These are phyloP conservation scores for Fusarium pininemorale DNA, from an alignment of 2,329 filamentous ascomycete genomes.

Conservation along the genomic window DNA sequence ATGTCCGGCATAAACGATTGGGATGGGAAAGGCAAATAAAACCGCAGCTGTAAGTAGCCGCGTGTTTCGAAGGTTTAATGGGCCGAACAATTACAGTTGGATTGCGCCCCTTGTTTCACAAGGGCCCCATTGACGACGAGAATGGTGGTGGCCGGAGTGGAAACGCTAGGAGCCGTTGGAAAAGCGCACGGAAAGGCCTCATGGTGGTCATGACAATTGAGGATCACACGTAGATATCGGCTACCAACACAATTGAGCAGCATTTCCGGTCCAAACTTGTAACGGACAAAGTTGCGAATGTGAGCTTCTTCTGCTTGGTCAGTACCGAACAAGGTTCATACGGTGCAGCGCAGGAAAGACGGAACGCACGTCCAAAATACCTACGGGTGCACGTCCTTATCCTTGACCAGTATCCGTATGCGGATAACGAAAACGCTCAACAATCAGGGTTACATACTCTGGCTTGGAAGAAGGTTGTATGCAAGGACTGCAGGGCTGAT, in stretches of 20 bases:
- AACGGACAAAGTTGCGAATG: constrained; percentile 33
- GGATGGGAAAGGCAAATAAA: constrained; percentile 18
- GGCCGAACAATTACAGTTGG: constrained; percentile 31
- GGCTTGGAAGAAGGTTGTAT: constrained; percentile 21
- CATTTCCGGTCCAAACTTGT: constrained; percentile 30
- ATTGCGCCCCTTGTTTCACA: constrained; percentile 38
- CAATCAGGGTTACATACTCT: neutral
- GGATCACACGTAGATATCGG: constrained; percentile 27
- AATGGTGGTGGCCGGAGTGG: constrained; percentile 31
- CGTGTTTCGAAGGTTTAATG: constrained; percentile 37
- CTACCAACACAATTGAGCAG: constrained; percentile 32
- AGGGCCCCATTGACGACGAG: constrained; percentile 23
- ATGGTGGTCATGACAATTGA: constrained; percentile 20
- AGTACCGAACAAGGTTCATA: constrained; percentile 24
- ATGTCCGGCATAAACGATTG: constrained; percentile 18
- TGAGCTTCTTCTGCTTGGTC: constrained; percentile 16
- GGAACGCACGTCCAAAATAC: neutral
- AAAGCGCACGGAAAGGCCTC: constrained; percentile 20
- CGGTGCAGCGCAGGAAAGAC: constrained; percentile 5
- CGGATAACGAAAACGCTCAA: neutral
- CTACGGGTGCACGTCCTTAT: neutral
- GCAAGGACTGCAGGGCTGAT: constrained; percentile 21
- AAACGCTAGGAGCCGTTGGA: constrained; percentile 13
- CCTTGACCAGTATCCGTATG: neutral
- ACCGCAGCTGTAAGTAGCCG: constrained; percentile 33